These are phyloP conservation scores for Nicotiana tomentosiformis DNA, from an alignment of 257 asterid species.

Conservation along the genomic window DNA sequence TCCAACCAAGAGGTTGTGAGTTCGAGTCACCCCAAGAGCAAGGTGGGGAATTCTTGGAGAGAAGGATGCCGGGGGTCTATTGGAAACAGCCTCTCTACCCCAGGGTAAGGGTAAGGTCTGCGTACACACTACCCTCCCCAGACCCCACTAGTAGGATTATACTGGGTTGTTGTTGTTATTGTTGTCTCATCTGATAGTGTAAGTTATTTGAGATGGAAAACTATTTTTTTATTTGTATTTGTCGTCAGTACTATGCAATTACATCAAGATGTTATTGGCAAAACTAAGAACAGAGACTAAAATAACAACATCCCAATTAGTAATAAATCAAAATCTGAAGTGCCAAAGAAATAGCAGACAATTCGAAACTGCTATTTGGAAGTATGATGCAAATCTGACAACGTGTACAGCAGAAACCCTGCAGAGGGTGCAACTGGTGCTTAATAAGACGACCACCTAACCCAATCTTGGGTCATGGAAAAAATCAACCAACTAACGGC, in stretches of 20 bases:
- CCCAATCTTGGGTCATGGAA: background rate
- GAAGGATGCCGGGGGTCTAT: no score
- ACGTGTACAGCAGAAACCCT: background rate
- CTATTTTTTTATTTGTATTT: background rate
- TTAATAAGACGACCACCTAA: background rate
- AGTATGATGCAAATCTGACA: background rate
- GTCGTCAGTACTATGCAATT: background rate
- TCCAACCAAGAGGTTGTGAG: no score
- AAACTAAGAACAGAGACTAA: background rate
- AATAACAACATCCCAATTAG: background rate
- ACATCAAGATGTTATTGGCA: background rate
- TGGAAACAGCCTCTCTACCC: no score
- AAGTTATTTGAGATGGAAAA: background rate
- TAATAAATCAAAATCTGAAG: background rate
- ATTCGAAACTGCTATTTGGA: background rate
- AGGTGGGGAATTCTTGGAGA: no score
- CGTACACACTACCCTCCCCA: no score
- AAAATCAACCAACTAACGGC: constrained; percentile 3
- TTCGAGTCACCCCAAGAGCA: no score
- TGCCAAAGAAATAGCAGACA: background rate
- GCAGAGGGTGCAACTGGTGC: background rate
- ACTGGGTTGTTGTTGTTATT: no score
- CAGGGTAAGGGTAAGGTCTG: no score
- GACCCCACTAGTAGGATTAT: no score
- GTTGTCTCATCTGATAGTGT: background rate